These are phyloP conservation scores for Cyberlindnera euphorbiiphila DNA, from an alignment of 805 yeast genomes.

Conservation along the genomic window DNA sequence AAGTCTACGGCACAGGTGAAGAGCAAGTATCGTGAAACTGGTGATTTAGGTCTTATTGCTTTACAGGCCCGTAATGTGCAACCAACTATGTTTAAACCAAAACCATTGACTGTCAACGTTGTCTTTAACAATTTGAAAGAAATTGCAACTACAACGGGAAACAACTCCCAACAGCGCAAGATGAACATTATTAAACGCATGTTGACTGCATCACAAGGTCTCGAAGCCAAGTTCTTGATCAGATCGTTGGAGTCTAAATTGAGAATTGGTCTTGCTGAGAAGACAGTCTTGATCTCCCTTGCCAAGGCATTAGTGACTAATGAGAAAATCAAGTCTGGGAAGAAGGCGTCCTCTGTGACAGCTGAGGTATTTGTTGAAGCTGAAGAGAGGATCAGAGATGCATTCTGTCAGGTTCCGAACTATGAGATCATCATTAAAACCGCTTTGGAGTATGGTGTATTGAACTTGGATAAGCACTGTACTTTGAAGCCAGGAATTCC, in stretches of 20 bases:
- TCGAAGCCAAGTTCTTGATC: constrained; percentile 87
- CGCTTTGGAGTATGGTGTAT: constrained; percentile 64
- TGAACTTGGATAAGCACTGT: constrained; percentile 60
- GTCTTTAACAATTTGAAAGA: constrained; percentile 73
- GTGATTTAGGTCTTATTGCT: constrained; percentile 91
- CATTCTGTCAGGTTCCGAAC: constrained; percentile 86
- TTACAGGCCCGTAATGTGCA: constrained; percentile 78
- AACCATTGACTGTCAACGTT: constrained; percentile 63
- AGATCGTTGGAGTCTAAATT: constrained; percentile 90
- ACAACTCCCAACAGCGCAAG: constrained; percentile 76
- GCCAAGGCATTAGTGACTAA: constrained; percentile 75
- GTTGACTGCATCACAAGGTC: constrained; percentile 79
- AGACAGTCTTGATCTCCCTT: constrained; percentile 77
- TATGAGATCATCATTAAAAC: constrained; percentile 73
- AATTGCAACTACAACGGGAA: constrained; percentile 77
- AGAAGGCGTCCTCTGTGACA: constrained; percentile 23
- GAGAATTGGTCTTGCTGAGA: constrained; percentile 91
- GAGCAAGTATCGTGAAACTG: constrained; percentile 69
- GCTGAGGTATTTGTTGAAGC: constrained; percentile 53
- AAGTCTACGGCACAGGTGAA: constrained; percentile 67
- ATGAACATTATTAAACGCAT: constrained; percentile 75
- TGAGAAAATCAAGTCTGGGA: constrained; percentile 42
- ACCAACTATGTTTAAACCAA: constrained; percentile 90
- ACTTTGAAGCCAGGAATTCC: constrained; percentile 90
- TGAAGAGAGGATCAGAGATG: constrained; percentile 77